These are phyloP conservation scores for Desmodesmus armatus DNA, from an alignment of 139 green algal genomes.

Conservation along the genomic window DNA sequence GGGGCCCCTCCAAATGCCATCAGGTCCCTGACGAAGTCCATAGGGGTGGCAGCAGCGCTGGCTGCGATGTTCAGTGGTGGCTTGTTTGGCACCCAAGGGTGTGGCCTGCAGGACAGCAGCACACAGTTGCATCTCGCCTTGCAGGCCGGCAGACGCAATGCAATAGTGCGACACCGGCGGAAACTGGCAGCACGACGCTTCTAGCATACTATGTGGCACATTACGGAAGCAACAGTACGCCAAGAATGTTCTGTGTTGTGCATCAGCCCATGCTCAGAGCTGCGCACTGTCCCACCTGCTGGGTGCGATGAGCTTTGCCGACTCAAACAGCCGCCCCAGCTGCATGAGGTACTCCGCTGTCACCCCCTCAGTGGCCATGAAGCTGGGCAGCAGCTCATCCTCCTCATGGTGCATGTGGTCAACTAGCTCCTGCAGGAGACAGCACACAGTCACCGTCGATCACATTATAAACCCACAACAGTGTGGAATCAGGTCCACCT, in stretches of 20 bases:
- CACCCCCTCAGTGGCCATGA: constrained; percentile 27
- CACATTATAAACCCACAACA: too few species aligned
- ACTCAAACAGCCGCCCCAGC: constrained; percentile 20
- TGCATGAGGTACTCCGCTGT: constrained; percentile 36
- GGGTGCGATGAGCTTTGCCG: constrained; percentile 10
- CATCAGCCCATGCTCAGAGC: background rate
- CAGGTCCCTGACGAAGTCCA: constrained; percentile 39
- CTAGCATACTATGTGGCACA: too few species aligned
- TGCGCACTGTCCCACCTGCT: background rate
- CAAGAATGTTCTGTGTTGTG: background rate
- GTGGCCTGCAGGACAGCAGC: constrained; percentile 8
- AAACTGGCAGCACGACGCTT: too few species aligned
- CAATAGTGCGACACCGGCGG: too few species aligned
- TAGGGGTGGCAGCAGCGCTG: background rate
- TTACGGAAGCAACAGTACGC: background rate
- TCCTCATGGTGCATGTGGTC: constrained; percentile 42
- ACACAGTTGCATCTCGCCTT: too few species aligned
- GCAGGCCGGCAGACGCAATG: too few species aligned
- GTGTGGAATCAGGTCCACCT: too few species aligned
- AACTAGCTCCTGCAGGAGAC: constrained; percentile 30
- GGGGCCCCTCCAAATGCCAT: constrained; percentile 17
- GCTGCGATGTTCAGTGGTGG: constrained; percentile 25
- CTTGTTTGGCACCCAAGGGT: constrained; percentile 41
- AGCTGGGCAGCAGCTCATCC: constrained; percentile 33
- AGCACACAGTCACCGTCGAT: too few species aligned